Base-by-base conservation (phyloP, 1,284 basidiomycete genomes). In the Fomes fomentarius region DNA sequence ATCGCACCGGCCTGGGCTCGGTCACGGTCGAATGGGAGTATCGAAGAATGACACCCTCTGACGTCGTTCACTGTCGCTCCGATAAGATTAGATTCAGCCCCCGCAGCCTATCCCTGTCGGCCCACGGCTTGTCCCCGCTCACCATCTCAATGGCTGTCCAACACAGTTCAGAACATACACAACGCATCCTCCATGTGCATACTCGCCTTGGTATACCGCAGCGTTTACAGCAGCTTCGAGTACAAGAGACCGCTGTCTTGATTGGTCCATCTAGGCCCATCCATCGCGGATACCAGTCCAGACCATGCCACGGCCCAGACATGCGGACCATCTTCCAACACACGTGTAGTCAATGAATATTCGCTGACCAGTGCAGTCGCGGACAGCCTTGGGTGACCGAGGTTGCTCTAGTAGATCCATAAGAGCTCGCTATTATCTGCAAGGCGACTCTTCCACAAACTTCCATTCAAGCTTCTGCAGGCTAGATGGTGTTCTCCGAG, bases 41-140 rank as follows among this genome's bases (percentile, higher is more conserved):
- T n/a, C n/a, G n/a, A 30, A 9, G 12, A 33, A 24, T 25, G 22
- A 41, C 22, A 9, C 8, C 19, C 52, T n/a, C 41, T 52, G 45
- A 52, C 45, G 40, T 56, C 30, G 24, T 35, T 25, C 44, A 1
- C 10, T 4, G 22, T 28, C 19, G 8, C 28, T 30, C 9, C 40
- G 56, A 57, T 57, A 47, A 53, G 56, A 57, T 57, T 43, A 57
- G 51, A 53, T 53, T 24, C 10, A 24, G 9, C 21, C 30, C 21
- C 15, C 19, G 17, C 26, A 22, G 14, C 31, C 34, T 15, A 47
- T 52, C 47, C 31, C 56, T 28, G 37, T 45, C 41, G 28, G 12
- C 28, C n/a, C 41, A 26, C 41, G 24, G 17, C 3, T 11, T 24
- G 12, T 19, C 25, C 17, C 12, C 43, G 38, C 33, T 24, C 11